These are phyloP conservation scores for Cryptococcus hybrid DNA, from an alignment of 1,284 basidiomycete species.

Conservation along the genomic window DNA sequence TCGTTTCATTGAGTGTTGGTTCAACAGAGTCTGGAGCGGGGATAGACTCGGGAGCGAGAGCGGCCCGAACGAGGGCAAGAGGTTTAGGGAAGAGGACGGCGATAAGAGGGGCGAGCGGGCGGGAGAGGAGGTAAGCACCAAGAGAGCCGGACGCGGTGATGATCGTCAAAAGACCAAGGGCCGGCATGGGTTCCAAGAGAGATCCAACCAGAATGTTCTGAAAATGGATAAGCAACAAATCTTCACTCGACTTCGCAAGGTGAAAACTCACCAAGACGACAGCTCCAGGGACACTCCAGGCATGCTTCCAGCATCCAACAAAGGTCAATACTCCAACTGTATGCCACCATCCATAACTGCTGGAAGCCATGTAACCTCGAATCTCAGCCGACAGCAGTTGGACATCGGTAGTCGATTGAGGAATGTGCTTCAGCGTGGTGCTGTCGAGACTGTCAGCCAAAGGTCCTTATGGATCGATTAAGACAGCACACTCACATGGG, in stretches of 20 bases:
- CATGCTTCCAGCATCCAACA: constrained; percentile 89
- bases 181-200: constrained; percentile 72
- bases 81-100: constrained; percentile 76
- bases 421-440: constrained; percentile 46
- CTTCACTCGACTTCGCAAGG: neutral
- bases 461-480: neutral
- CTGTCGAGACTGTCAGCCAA: constrained; percentile 10
- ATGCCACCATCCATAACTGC: constrained; percentile 46
- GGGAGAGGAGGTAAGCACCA: constrained; percentile 70
- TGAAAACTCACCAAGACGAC: constrained; percentile 70
- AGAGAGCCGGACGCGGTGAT: constrained; percentile 84
- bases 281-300: constrained; percentile 88
- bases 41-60: constrained; percentile 36
- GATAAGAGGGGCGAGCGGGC: constrained; percentile 79
- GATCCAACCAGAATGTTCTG: constrained; percentile 89
- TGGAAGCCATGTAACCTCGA: constrained; percentile 45
- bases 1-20: constrained; percentile 32
- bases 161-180: constrained; percentile 71
- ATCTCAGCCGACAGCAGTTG: constrained; percentile 50
- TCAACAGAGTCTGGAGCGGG: constrained; percentile 12
- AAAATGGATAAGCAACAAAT: neutral
- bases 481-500: constrained; percentile 45
- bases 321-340: constrained; percentile 72
- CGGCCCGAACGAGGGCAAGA: constrained; percentile 61
- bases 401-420: constrained; percentile 48